Percentiles rank a stretch among this genome's conserved stretches.
Evolutionary conservation across 306 rosid genomes (phyloP).

Genomic region (Urtica urens): DNA sequence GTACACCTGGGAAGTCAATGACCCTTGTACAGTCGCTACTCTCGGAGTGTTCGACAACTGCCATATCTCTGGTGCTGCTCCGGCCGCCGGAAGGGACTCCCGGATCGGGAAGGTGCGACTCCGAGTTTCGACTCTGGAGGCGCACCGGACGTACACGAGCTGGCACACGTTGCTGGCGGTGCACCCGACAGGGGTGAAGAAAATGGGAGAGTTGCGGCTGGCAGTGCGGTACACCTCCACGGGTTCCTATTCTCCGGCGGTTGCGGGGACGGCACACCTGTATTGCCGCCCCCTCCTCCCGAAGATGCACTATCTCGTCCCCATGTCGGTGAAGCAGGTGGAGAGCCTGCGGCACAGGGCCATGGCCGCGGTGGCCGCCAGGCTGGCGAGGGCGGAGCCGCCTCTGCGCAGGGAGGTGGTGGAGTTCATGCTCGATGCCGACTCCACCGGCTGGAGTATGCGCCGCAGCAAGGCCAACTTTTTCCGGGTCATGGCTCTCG

Average conservation of each 20-base stretch:
- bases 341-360: constrained; percentile 81
- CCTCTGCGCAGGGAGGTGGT: constrained; percentile 80
- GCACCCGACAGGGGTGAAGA: constrained; percentile 77
- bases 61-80: constrained; percentile 42
- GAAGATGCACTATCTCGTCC: constrained; percentile 86
- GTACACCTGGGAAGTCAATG: constrained; percentile 91
- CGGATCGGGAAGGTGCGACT: constrained; percentile 86
- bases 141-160: constrained; percentile 59
- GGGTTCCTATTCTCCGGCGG: constrained; percentile 61
- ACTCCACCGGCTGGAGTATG: constrained; percentile 96
- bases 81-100: constrained; percentile 32
- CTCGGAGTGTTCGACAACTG: constrained; percentile 79
- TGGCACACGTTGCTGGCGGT: constrained; percentile 74
- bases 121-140: constrained; percentile 78
- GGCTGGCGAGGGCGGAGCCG: constrained; percentile 87
- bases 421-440: constrained; percentile 91
- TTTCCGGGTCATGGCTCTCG: constrained; percentile 72
- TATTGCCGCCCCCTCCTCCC: constrained; percentile 88
- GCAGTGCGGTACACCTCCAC: constrained; percentile 83
- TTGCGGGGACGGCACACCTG: constrained; percentile 55
- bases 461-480: constrained; percentile 96
- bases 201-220: constrained; percentile 88
- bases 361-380: constrained; percentile 66
- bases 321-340: constrained; percentile 82
- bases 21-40: constrained; percentile 85